These are phyloP conservation scores for Candida coquimbonensis DNA, from an alignment of 805 yeast genomes.

Conservation along the genomic window DNA sequence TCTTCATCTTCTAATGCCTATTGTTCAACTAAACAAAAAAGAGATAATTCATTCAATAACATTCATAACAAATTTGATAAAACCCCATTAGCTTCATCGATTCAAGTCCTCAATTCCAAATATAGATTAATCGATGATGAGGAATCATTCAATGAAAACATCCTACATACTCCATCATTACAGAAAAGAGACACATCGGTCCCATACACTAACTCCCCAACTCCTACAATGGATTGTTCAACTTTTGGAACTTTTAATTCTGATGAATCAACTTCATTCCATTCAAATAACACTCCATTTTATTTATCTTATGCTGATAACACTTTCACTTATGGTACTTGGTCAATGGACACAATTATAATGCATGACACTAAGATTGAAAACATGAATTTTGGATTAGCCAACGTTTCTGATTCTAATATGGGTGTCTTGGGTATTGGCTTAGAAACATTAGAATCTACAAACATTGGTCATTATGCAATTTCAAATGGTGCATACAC, in stretches of 20 bases:
- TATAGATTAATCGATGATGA: slow-evolving; percentile 3
- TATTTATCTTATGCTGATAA: slow-evolving; percentile 44
- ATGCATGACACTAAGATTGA: slow-evolving; percentile 47
- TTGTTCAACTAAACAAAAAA: slow-evolving; percentile 12
- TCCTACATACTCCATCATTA: not conserved
- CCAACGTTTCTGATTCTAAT: slow-evolving; percentile 52
- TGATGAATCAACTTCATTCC: slow-evolving; percentile 27
- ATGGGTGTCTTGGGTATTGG: slow-evolving; percentile 74
- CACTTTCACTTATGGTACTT: slow-evolving; percentile 28
- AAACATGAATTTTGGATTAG: slow-evolving; percentile 66
- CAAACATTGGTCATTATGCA: slow-evolving; percentile 31
- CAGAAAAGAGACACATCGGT: not conserved
- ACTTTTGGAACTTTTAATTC: slow-evolving; percentile 33
- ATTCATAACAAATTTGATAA: not conserved
- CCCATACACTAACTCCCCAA: not conserved
- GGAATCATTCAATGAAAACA: not conserved
- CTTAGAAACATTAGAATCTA: slow-evolving; percentile 58
- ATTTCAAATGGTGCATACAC: slow-evolving; percentile 21
- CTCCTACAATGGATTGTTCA: slow-evolving; percentile 18
- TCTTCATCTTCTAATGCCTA: slow-evolving; percentile 22
- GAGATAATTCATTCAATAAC: not conserved
- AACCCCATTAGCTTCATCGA: not conserved
- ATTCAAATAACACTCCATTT: slow-evolving; percentile 29
- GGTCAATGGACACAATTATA: slow-evolving; percentile 45
- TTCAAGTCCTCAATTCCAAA: not conserved